Evolutionary conservation across 108 stramenopile species (phyloP).

Genomic region (Nannochloropsis oceanica): DNA sequence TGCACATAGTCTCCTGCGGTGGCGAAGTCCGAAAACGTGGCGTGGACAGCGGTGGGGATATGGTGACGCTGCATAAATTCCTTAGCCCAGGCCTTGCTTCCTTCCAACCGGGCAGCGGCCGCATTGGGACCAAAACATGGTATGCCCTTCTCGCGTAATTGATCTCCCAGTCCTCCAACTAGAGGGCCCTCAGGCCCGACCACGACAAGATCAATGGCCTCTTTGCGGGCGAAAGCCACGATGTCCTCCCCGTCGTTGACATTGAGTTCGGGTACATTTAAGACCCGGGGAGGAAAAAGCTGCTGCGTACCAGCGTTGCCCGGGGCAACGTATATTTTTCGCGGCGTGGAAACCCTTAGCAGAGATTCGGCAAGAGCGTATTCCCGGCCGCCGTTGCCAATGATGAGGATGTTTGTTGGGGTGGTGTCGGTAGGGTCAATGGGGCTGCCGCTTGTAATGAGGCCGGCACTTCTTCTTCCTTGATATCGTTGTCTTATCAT

Average conservation of each 20-base stretch:
- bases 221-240: background rate
- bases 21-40: slow-evolving; percentile 55
- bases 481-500: no score
- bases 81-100: slow-evolving; percentile 87
- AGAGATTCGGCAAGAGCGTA: slow-evolving; percentile 11
- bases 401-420: slow-evolving; percentile 1
- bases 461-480: background rate
- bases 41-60: slow-evolving; percentile 78
- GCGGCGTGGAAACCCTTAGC: background rate
- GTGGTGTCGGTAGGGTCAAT: background rate
- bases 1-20: slow-evolving; percentile 49
- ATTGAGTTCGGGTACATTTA: background rate
- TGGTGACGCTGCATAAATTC: slow-evolving; percentile 69
- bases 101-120: slow-evolving; percentile 77
- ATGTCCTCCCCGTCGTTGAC: background rate
- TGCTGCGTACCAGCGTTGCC: slow-evolving; percentile 39
- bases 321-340: slow-evolving; percentile 26
- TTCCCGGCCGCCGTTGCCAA: slow-evolving; percentile 29
- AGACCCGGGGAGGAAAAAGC: background rate
- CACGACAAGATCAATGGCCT: background rate
- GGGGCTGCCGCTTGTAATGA: background rate
- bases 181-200: background rate
- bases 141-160: slow-evolving; percentile 43
- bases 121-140: slow-evolving; percentile 70
- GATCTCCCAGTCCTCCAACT: slow-evolving; percentile 32